Conservation (phyloP, 352 stramenopile genomes). For the Phytophthora palmivora region DNA sequence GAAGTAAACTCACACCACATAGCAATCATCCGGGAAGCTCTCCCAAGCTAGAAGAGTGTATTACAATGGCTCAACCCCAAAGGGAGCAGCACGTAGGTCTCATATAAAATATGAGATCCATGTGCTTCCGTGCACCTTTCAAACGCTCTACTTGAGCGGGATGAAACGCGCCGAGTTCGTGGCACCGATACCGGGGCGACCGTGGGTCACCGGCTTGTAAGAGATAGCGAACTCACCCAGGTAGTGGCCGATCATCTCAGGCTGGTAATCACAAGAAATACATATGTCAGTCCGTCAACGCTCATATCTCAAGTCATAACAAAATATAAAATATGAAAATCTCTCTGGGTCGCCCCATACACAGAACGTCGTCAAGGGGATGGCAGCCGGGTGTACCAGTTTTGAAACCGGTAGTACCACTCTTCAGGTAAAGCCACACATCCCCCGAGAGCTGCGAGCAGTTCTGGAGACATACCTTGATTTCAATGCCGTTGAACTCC, state of each 20-base stretch:
- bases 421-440: constrained; percentile 84
- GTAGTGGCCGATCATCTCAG: constrained; percentile 99
- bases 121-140: constrained; percentile 21
- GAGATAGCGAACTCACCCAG: constrained; percentile 99
- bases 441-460: constrained; percentile 81
- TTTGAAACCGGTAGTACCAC: constrained; percentile 27
- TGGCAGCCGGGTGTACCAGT: constrained; percentile 52
- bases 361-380: constrained; percentile 88
- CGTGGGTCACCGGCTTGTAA: constrained; percentile 98
- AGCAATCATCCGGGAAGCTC: constrained; percentile 21
- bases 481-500: constrained; percentile 99
- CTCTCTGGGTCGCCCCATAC: constrained; percentile 91
- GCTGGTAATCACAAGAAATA: constrained; percentile 49
- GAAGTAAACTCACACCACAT: constrained; percentile 25
- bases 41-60: constrained; percentile 66
- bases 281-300: constrained; percentile 31
- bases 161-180: constrained; percentile 99
- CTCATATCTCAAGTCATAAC: constrained; percentile 1
- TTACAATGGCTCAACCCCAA: constrained; percentile 85
- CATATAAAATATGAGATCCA: constrained; percentile 31
- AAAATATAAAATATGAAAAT: constrained; percentile 26
- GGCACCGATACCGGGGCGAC: constrained; percentile 98
- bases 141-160: constrained; percentile 95
- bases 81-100: constrained; percentile 39
- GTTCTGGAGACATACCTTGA: constrained; percentile 96